Evolutionary conservation across 805 yeast species (phyloP).

Genomic region (Cyberlindnera suaveolens): DNA sequence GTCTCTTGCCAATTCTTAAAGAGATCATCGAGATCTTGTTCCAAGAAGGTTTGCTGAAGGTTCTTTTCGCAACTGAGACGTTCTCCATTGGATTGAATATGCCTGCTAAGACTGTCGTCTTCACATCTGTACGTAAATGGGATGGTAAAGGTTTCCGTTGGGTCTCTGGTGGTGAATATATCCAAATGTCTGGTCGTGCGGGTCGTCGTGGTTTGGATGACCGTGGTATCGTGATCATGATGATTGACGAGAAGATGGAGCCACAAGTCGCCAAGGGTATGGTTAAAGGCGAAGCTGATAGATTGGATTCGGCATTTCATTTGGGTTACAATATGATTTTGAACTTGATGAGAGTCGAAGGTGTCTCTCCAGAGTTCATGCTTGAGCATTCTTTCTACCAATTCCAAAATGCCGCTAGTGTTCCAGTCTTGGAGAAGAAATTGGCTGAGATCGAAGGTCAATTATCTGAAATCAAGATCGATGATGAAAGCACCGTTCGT

Average conservation of each 20-base stretch:
- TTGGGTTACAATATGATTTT: constrained; percentile 95
- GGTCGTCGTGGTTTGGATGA: constrained; percentile 99
- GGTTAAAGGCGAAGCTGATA: constrained; percentile 98
- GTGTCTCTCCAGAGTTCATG: constrained; percentile 97
- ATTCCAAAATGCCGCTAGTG: constrained; percentile 87
- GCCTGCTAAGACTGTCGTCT: constrained; percentile 99
- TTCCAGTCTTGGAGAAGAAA: constrained; percentile 75
- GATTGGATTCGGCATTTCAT: constrained; percentile 96
- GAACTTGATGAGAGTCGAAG: constrained; percentile 94
- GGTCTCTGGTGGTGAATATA: constrained; percentile 99
- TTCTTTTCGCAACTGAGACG: constrained; percentile 95
- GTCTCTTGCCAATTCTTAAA: constrained; percentile 85
- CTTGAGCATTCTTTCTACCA: constrained; percentile 90
- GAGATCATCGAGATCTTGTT: constrained; percentile 94
- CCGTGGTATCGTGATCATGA: constrained; percentile 97
- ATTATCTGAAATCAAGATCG: constrained; percentile 47
- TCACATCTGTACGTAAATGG: constrained; percentile 96
- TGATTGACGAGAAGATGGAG: constrained; percentile 99
- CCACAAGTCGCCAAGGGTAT: constrained; percentile 98
- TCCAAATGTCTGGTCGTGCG: constrained; percentile 99
- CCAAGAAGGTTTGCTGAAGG: constrained; percentile 94
- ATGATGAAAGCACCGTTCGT: constrained; percentile 66
- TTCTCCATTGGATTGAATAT: constrained; percentile 96
- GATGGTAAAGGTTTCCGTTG: constrained; percentile 97
- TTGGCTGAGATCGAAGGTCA: constrained; percentile 47